A percentile compares a stretch with the other conserved stretches of the same genome.
These are phyloP conservation scores for Aspergillus hortae DNA, from an alignment of 2,329 filamentous ascomycete species.

Conservation along the genomic window DNA sequence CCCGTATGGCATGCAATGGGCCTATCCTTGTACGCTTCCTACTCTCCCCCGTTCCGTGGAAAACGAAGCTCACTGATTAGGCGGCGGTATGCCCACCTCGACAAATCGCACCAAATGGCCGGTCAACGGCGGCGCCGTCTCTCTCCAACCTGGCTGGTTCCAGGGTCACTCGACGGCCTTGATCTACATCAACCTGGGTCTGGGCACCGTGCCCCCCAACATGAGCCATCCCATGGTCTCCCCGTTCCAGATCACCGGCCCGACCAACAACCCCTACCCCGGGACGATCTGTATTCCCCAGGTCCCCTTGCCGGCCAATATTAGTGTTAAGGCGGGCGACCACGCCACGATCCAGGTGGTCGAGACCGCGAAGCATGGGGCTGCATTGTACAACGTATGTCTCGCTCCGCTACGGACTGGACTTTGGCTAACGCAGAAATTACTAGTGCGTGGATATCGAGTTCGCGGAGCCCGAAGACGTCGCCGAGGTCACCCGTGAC, in stretches of 20 bases:
- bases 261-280: slow-evolving; percentile 77
- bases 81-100: slow-evolving; percentile 75
- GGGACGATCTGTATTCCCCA: slow-evolving; percentile 88
- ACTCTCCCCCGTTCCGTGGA: neutral
- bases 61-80: neutral
- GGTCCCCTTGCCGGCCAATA: slow-evolving; percentile 72
- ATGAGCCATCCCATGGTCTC: slow-evolving; percentile 81
- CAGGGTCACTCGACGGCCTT: slow-evolving; percentile 77
- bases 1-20: slow-evolving; percentile 92
- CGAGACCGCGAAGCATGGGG: slow-evolving; percentile 78
- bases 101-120: slow-evolving; percentile 92
- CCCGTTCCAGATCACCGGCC: slow-evolving; percentile 78
- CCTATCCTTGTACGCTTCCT: slow-evolving; percentile 75
- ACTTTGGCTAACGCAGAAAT: neutral
- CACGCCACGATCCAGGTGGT: slow-evolving; percentile 87
- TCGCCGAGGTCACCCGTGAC: slow-evolving; percentile 68
- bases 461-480: slow-evolving; percentile 75
- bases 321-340: slow-evolving; percentile 73
- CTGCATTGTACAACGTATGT: slow-evolving; percentile 73
- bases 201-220: slow-evolving; percentile 76
- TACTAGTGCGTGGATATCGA: slow-evolving; percentile 88
- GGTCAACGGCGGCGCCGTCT: slow-evolving; percentile 76
- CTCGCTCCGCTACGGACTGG: neutral
- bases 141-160: slow-evolving; percentile 95
- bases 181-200: slow-evolving; percentile 87